phyloP scores from a whole-genome alignment of 2,329 filamentous ascomycete species.

The Cucurbitaria berberidis region DNA sequence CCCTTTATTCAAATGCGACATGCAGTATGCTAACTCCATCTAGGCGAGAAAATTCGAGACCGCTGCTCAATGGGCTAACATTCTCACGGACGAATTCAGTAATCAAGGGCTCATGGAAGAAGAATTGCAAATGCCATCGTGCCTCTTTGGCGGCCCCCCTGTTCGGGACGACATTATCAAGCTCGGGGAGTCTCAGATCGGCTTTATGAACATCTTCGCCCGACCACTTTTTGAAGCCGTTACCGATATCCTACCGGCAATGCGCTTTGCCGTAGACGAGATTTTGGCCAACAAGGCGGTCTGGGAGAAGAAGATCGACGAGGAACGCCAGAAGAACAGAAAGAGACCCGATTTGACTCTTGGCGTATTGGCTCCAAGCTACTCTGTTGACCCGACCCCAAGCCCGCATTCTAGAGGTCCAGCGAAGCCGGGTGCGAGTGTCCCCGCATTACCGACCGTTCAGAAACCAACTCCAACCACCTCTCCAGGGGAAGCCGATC shows the following conservation, averaged over 20 bases:
- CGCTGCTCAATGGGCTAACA: slow-evolving; percentile 87
- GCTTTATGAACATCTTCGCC: slow-evolving; percentile 97
- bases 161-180: slow-evolving; percentile 84
- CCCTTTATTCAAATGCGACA: neutral
- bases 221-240: slow-evolving; percentile 89
- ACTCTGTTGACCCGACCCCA: slow-evolving; percentile 38
- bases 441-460: slow-evolving; percentile 11
- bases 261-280: slow-evolving; percentile 84
- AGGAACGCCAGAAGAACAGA: slow-evolving; percentile 63
- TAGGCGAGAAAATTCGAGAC: slow-evolving; percentile 83
- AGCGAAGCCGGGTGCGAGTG: slow-evolving; percentile 10
- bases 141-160: slow-evolving; percentile 77
- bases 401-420: slow-evolving; percentile 43
- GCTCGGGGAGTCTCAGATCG: slow-evolving; percentile 84
- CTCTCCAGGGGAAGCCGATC: slow-evolving; percentile 24
- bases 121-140: slow-evolving; percentile 85
- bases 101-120: slow-evolving; percentile 91
- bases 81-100: slow-evolving; percentile 94
- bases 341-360: slow-evolving; percentile 36
- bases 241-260: slow-evolving; percentile 81
- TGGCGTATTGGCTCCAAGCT: slow-evolving; percentile 28
- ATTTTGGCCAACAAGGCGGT: slow-evolving; percentile 76
- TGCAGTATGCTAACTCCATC: slow-evolving; percentile 11
- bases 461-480: slow-evolving; percentile 14
- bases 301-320: slow-evolving; percentile 72